Evolutionary conservation across 495 filamentous ascomycete species (phyloP), one percentile per base, ranked within the genome.

Genomic region (Oidiodendron maius): DNA sequence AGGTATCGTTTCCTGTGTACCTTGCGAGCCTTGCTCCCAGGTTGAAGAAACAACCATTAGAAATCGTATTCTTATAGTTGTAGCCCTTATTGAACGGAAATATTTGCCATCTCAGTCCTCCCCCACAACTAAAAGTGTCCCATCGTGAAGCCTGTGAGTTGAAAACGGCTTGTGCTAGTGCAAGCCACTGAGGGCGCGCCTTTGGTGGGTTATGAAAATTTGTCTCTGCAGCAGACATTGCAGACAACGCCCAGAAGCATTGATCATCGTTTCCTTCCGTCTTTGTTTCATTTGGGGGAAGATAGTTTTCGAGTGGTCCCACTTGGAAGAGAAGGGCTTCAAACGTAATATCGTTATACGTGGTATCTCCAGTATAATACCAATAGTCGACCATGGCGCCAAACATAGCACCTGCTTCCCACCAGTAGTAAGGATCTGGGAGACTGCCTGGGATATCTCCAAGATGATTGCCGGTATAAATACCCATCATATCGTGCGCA

Each of bases 101-200:
- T 44, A 89, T 83, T 70, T 93, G 87, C 87, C 87, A 91, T 52
- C 78, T 69, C 51, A 96, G 57, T 0, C 89, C 89, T 26, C 88
- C 87, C 54, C 87, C 87, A 56, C 89, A 71, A 86, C 24, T 65
- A 65, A 4, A 68, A 62, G 0, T 60, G 61, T 59, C 91, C 82
- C 79, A 86, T 86, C 11, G 77, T 0, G 65, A 63, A 1, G 71
- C 75, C 49, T 83, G 83, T 43, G 78, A 76, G 61, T 89, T 86
- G 68, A 87, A 89, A 0, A 86, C 83, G 3, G 81, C 85, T 60
- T 91, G 84, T n/a, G 84, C 87, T 47, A 93, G 74, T 3, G 82
- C 82, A 8, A 93, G 69, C 86, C 87, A 93, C 50, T 80, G 75
- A 3, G 86, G 83, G 50, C 81, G 53, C 37, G 61, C 61, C 9